Percentiles rank a stretch among this genome's conserved stretches.
Conservation (phyloP, 179 eudicot genomes). For the Nepenthes alata region DNA sequence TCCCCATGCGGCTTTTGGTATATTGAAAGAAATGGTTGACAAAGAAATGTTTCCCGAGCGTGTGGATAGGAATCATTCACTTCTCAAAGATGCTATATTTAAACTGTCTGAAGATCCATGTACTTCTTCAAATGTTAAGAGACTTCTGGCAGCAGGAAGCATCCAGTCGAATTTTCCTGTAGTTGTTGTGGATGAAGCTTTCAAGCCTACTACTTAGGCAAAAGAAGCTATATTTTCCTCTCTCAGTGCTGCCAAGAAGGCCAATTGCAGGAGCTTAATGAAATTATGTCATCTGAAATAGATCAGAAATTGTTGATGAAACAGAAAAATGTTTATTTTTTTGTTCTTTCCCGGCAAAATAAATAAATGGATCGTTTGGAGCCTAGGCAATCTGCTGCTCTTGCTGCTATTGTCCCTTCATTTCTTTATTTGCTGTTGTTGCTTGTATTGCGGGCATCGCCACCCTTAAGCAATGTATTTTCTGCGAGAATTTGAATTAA, state of each 20-base stretch:
- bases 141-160: constrained; percentile 32
- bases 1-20: constrained; percentile 31
- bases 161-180: constrained; percentile 17
- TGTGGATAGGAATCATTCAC: constrained; percentile 32
- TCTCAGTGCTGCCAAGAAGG: not conserved
- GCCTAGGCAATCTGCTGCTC: no score
- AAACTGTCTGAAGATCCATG: constrained; percentile 34
- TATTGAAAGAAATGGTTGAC: constrained; percentile 45
- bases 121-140: constrained; percentile 24
- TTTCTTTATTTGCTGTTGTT: no score
- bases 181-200: not conserved
- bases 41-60: constrained; percentile 22
- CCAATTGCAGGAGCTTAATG: not conserved
- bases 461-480: no score
- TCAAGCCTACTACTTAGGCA: not conserved
- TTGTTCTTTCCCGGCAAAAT: no score
- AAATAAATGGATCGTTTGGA: no score
- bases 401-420: no score
- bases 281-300: not conserved
- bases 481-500: no score
- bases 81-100: constrained; percentile 31
- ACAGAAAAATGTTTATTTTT: no score
- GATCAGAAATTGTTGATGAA: no score
- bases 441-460: no score
- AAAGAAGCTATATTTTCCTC: not conserved